Evolutionary conservation across 306 rosid genomes (phyloP), one percentile per base, ranked within the genome.

Genomic region (Casuarina glauca): DNA sequence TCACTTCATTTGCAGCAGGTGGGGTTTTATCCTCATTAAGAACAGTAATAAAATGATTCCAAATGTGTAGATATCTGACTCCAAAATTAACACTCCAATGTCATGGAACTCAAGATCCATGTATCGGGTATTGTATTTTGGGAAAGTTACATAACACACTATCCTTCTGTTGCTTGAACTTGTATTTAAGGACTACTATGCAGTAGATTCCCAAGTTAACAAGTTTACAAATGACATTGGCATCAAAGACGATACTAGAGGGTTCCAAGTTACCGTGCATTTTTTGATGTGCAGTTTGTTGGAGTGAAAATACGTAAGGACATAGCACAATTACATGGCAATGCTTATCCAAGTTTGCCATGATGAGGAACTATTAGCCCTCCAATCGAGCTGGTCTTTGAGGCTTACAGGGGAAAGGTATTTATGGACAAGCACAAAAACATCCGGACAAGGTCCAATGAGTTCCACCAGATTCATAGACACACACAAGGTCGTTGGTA

Each of bases 401-500:
- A 88, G 89, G 78, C 86, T 85, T 60, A 89, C 89, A n/a, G 85
- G 85, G 6, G 86, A 78, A 9, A 85, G 86, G 78, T 85, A 85
- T 77, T 88, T 89, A 5, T 88, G 85, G 46, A 88, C 42, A 4
- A 88, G 86, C 41, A 74, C 61, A 79, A 82, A 88, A 5, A 75
- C 76, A 80, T 85, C 89, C 0, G 87, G 89, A 63, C 91, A 85
- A 20, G 86, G 75, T 39, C 91, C 91, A 81, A 81, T 79, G 16
- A 88, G 86, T 6, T 81, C 85, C 48, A 88, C 80, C 5, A 85
- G 84, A 79, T 88, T 88, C 32, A 63, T 26, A 26, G 32, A 26
- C 32, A 26, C 32, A 26, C 32, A 26, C 32, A 26, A 26, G 32
- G 32, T 26, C 32, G 32, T 26, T 26, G 32, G 32, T 26, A 26